Percentiles rank a stretch among this genome's conserved stretches.
phyloP scores from a whole-genome alignment of 2,329 filamentous ascomycete genomes.

The Alternaria panax region DNA sequence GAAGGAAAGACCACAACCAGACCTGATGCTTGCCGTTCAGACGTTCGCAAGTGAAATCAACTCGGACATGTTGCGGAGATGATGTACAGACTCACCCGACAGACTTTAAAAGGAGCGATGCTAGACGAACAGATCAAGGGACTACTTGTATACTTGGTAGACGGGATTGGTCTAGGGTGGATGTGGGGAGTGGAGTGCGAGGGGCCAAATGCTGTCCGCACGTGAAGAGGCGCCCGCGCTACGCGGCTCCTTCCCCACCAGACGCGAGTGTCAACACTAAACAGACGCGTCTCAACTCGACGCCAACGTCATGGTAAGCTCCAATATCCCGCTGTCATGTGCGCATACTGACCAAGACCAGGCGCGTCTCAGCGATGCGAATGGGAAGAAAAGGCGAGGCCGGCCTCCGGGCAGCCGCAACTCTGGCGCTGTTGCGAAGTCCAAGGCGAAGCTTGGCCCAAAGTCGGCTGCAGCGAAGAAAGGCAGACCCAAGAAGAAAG shows the following conservation, averaged over 20 bases:
- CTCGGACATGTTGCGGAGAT: too few relatives aligned
- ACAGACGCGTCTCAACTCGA: slow-evolving; percentile 24
- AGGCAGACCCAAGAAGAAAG: slow-evolving; percentile 21
- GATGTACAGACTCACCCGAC: too few relatives aligned
- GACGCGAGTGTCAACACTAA: slow-evolving; percentile 16
- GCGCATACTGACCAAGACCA: slow-evolving; percentile 23
- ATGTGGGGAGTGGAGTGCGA: background rate
- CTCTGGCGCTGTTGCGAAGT: slow-evolving; percentile 14
- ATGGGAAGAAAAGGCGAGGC: slow-evolving; percentile 31
- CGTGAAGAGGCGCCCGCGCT: slow-evolving; percentile 16
- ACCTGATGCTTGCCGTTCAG: too few relatives aligned
- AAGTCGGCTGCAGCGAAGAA: slow-evolving; percentile 22
- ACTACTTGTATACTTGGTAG: too few relatives aligned
- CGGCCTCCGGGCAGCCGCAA: slow-evolving; percentile 36
- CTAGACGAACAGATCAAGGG: too few relatives aligned
- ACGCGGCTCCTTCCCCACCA: slow-evolving; percentile 10
- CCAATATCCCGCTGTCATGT: background rate
- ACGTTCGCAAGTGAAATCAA: too few relatives aligned
- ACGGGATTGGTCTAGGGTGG: background rate
- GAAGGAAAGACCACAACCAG: background rate
- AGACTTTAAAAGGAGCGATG: too few relatives aligned
- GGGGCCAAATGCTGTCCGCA: background rate
- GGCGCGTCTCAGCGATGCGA: slow-evolving; percentile 29
- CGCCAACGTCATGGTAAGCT: slow-evolving; percentile 43
- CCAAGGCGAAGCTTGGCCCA: slow-evolving; percentile 17